A percentile compares a stretch with the other conserved stretches of the same genome.
Evolutionary conservation across 2,329 filamentous ascomycete species (phyloP).

Genomic region (Penicillium sp.): DNA sequence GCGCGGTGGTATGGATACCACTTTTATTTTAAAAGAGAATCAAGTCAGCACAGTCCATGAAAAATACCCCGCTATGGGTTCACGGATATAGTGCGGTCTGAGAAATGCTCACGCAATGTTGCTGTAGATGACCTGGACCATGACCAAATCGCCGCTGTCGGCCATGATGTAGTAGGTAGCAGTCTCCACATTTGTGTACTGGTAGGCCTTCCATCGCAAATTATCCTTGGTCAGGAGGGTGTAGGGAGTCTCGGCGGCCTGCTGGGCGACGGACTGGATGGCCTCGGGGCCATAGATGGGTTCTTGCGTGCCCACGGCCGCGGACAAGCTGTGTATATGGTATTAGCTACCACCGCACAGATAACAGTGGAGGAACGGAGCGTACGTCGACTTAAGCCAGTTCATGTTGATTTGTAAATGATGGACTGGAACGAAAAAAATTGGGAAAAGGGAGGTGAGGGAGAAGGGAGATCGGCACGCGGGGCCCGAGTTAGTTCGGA

Average conservation of each 20-base stretch:
- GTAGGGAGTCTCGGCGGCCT: slow-evolving; percentile 72
- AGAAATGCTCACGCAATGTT: slow-evolving; percentile 72
- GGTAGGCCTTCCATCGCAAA: slow-evolving; percentile 75
- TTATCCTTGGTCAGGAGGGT: slow-evolving; percentile 74
- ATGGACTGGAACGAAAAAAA: slow-evolving; percentile 9
- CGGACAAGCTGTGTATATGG: slow-evolving; percentile 51
- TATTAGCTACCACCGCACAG: slow-evolving; percentile 15
- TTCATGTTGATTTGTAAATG: slow-evolving; percentile 65
- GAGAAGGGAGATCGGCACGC: slow-evolving; percentile 31
- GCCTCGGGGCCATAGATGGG: slow-evolving; percentile 89
- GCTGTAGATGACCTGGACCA: slow-evolving; percentile 94
- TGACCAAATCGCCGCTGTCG: slow-evolving; percentile 69
- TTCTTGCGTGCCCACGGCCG: slow-evolving; percentile 93
- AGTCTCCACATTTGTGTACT: slow-evolving; percentile 87
- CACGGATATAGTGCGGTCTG: not conserved
- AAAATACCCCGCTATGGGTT: not conserved
- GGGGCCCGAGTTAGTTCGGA: slow-evolving; percentile 31
- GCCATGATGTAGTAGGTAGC: slow-evolving; percentile 88
- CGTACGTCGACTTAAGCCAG: slow-evolving; percentile 90
- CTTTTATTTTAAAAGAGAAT: slow-evolving; percentile 46
- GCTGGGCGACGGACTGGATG: slow-evolving; percentile 77
- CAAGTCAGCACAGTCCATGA: slow-evolving; percentile 1
- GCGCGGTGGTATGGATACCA: slow-evolving; percentile 81
- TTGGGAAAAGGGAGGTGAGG: slow-evolving; percentile 20
- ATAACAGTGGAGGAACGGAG: slow-evolving; percentile 17